These are phyloP conservation scores for Cyphellophora europaea DNA, from an alignment of 2,329 filamentous ascomycete species.

Conservation along the genomic window DNA sequence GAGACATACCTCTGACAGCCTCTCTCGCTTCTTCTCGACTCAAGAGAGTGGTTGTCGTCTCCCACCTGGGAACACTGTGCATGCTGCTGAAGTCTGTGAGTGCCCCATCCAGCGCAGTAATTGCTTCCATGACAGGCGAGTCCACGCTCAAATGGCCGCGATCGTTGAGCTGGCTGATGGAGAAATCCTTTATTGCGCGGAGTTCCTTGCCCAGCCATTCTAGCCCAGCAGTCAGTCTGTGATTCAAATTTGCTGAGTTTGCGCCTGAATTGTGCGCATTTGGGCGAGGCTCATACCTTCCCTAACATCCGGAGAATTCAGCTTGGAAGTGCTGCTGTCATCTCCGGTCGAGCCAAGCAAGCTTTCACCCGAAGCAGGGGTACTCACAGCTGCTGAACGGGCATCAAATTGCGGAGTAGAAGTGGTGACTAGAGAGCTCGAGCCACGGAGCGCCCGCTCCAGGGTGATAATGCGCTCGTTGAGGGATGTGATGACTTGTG, in stretches of 20 bases:
- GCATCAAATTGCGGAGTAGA: not conserved
- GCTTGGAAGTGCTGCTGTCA: too few relatives aligned
- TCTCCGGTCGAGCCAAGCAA: not conserved
- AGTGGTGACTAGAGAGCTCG: not conserved
- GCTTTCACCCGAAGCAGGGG: not conserved
- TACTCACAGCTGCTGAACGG: not conserved
- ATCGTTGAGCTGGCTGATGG: too few relatives aligned
- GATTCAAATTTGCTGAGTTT: too few relatives aligned
- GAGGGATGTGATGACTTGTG: not conserved
- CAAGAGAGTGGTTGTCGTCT: not conserved
- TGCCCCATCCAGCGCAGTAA: too few relatives aligned
- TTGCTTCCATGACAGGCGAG: too few relatives aligned
- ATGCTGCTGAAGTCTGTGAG: not conserved
- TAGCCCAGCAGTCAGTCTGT: too few relatives aligned
- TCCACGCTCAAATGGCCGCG: too few relatives aligned
- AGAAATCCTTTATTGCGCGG: too few relatives aligned
- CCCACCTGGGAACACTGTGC: not conserved
- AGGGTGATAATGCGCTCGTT: not conserved
- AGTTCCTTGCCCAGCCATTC: too few relatives aligned
- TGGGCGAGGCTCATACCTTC: too few relatives aligned
- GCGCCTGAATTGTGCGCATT: too few relatives aligned
- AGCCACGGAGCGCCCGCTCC: not conserved
- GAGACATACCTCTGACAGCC: not conserved
- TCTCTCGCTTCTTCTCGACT: not conserved
- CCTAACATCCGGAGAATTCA: too few relatives aligned